A percentile compares a stretch with the other conserved stretches of the same genome.
Evolutionary conservation across 352 stramenopile species (phyloP).

Genomic region (Stramenopiles sp.): DNA sequence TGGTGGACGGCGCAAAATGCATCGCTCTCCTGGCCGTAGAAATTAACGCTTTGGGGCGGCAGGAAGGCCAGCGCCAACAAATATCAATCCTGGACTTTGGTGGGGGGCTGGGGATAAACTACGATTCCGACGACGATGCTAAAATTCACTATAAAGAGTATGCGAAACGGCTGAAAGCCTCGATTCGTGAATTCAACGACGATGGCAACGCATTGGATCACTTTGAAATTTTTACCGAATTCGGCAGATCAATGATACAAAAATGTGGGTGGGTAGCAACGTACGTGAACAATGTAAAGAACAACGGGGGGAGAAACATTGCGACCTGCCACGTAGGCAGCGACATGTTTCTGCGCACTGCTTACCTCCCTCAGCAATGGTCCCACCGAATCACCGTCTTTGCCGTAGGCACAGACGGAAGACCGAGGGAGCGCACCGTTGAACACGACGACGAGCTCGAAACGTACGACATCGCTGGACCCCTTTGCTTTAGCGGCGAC

Average conservation of each 20-base stretch:
- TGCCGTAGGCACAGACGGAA: slow-evolving; percentile 25
- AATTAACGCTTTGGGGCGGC: slow-evolving; percentile 38
- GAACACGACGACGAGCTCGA: slow-evolving; percentile 23
- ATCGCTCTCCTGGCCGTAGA: slow-evolving; percentile 48
- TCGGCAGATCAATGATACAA: slow-evolving; percentile 54
- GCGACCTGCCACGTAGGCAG: slow-evolving; percentile 61
- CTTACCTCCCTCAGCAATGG: slow-evolving; percentile 55
- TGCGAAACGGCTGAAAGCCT: slow-evolving; percentile 34
- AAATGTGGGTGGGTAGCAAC: slow-evolving; percentile 60
- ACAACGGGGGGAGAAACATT: slow-evolving; percentile 47
- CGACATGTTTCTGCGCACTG: slow-evolving; percentile 62
- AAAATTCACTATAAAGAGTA: slow-evolving; percentile 49
- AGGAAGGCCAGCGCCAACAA: slow-evolving; percentile 25
- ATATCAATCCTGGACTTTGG: slow-evolving; percentile 64
- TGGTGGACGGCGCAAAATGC: slow-evolving; percentile 46
- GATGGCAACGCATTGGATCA: slow-evolving; percentile 27
- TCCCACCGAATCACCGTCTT: slow-evolving; percentile 55
- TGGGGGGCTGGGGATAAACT: slow-evolving; percentile 63
- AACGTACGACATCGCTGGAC: slow-evolving; percentile 57
- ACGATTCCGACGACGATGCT: slow-evolving; percentile 43
- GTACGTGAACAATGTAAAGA: slow-evolving; percentile 62
- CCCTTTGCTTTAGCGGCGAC: slow-evolving; percentile 73
- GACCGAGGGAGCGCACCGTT: neutral
- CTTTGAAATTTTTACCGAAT: slow-evolving; percentile 62
- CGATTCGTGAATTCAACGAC: slow-evolving; percentile 56